A percentile compares a stretch with the other conserved stretches of the same genome.
Conservation (phyloP, 805 yeast genomes). For the Wickerhamiella dianesei region DNA sequence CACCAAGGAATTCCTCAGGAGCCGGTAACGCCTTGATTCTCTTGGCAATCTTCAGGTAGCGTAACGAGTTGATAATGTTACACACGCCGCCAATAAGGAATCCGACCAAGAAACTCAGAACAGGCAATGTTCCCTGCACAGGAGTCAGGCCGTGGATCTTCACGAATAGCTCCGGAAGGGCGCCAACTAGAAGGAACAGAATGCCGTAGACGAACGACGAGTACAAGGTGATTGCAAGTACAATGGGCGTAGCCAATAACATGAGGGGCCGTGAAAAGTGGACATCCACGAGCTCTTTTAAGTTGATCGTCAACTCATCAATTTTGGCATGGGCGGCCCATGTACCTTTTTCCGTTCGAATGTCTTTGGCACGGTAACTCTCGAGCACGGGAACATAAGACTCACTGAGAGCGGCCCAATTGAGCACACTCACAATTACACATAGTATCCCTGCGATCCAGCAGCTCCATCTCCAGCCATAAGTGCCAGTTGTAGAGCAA, state of each 20-base stretch:
- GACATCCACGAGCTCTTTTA: slow-evolving; percentile 18
- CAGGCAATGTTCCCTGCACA: slow-evolving; percentile 18
- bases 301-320: slow-evolving; percentile 61
- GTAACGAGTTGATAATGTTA: slow-evolving; percentile 17
- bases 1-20: slow-evolving; percentile 44
- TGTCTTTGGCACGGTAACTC: slow-evolving; percentile 45
- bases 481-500: slow-evolving; percentile 24
- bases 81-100: slow-evolving; percentile 19
- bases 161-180: slow-evolving; percentile 27
- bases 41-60: slow-evolving; percentile 18
- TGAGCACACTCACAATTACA: slow-evolving; percentile 23
- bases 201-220: background rate
- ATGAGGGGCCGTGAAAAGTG: background rate
- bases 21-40: slow-evolving; percentile 32
- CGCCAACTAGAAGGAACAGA: slow-evolving; percentile 26
- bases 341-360: slow-evolving; percentile 67
- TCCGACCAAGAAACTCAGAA: slow-evolving; percentile 23
- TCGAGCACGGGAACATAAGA: slow-evolving; percentile 34
- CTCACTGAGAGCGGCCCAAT: slow-evolving; percentile 28
- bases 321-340: slow-evolving; percentile 77
- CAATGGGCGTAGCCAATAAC: background rate
- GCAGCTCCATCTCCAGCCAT: slow-evolving; percentile 44
- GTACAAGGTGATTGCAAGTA: background rate
- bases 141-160: slow-evolving; percentile 24
- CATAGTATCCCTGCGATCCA: slow-evolving; percentile 35